Evolutionary conservation across 164 flowering plant species (phyloP), one percentile per base, ranked within the genome.

Genomic region (Macadamia integrifolia): DNA sequence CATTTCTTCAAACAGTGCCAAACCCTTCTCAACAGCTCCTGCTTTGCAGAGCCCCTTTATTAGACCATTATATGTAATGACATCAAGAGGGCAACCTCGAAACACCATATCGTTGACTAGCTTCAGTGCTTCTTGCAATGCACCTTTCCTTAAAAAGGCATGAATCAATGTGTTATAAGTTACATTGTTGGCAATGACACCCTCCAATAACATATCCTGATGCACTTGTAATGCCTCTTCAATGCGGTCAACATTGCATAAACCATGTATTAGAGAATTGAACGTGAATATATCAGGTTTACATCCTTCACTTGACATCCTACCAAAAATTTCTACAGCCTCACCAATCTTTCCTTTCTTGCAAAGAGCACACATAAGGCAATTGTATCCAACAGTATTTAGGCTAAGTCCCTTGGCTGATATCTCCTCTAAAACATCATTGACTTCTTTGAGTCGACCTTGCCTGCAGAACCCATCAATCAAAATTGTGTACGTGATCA

Each of bases 141-240:
- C 80, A 62, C 85, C 87, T 66, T 77, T 81, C 69, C 80, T 82
- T 32, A 88, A 42, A 73, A 80, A 82, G 61, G 89, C 91, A 71
- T 80, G 83, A 69, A 92, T 86, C 68, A 94, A 67, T 31, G 91
- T 92, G 75, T 94, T 92, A 79, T 84, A 92, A 42, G 98, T 94
- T 1, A 90, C 88, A 28, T 82, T 88, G 77, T 87, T 88, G 66
- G 98, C 90, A 78, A 88, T 80, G 29, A 87, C 88, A 70, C 99
- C 98, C 60, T 89, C 89, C 66, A 80, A 61, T 28, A 89, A 58
- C 98, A 92, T 88, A 73, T 92, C 88, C 35, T 67, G 79, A 65
- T 76, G 85, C 67, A 94, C 58, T 18, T 65, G 65, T 57, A 85
- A 58, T 14, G 97, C 97, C 58, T 85, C 89, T 57, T 89, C 88